These are phyloP conservation scores for Artemisia argyi DNA, from an alignment of 129 eudicot species.

Conservation along the genomic window DNA sequence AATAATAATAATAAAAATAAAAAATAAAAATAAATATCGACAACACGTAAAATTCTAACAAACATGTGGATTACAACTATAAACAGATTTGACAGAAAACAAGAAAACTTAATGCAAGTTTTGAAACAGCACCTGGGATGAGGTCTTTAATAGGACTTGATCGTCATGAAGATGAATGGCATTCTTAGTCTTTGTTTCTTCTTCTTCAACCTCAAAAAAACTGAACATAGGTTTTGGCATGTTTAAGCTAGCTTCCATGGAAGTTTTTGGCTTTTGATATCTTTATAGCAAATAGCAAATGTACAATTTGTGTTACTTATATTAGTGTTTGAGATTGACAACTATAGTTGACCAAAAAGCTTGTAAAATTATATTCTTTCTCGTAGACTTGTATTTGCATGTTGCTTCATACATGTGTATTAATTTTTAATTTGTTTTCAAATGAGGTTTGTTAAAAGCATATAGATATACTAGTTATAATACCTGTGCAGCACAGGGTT, in stretches of 20 bases:
- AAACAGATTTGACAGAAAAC: neutral
- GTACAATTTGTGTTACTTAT: constrained; percentile 21
- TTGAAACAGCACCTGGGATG: constrained; percentile 16
- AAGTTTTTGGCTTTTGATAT: constrained; percentile 18
- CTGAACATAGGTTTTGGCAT: constrained; percentile 40
- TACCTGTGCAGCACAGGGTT: too few species aligned
- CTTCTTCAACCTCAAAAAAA: constrained; percentile 27
- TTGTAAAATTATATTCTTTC: neutral
- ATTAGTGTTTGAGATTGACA: constrained; percentile 23
- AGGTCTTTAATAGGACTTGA: constrained; percentile 17
- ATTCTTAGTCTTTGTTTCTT: constrained; percentile 21
- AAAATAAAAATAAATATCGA: too few species aligned
- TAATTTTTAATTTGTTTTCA: neutral
- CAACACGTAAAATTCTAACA: neutral
- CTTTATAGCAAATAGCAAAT: constrained; percentile 20
- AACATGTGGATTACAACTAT: neutral
- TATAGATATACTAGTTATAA: constrained; percentile 18
- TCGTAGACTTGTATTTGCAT: constrained; percentile 25
- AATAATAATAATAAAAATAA: too few species aligned
- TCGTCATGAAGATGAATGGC: constrained; percentile 23
- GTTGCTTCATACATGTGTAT: constrained; percentile 37
- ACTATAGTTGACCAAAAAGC: constrained; percentile 33
- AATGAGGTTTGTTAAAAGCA: constrained; percentile 25
- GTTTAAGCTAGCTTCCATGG: constrained; percentile 23
- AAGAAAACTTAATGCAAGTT: neutral